Evolutionary conservation across 306 rosid genomes (phyloP).

Genomic region (Acmispon strigosus): DNA sequence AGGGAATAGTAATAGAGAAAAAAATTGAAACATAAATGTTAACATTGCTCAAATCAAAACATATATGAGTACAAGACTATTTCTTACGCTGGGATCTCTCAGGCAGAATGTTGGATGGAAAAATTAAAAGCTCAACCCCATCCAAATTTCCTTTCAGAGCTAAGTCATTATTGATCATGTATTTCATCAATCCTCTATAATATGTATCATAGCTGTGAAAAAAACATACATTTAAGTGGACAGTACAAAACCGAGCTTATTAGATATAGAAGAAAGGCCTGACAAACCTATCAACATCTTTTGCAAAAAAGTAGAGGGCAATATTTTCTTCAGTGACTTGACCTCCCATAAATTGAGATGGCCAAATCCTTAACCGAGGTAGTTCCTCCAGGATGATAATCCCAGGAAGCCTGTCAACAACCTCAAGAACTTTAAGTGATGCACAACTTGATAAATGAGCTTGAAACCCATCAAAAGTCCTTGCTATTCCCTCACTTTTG

Average conservation of each 20-base stretch:
- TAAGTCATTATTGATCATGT: conserved; percentile 32
- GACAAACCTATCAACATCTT: conserved; percentile 30
- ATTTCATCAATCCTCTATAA: conserved; percentile 19
- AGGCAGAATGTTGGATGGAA: conserved; percentile 31
- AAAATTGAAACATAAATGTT: not conserved
- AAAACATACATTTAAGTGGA: not conserved
- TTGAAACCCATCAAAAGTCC: conserved; percentile 28
- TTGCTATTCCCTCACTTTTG: not conserved
- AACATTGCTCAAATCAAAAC: not conserved
- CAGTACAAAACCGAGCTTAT: not conserved
- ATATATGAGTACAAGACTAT: not conserved
- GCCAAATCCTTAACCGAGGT: conserved; percentile 37
- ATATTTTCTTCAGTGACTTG: conserved; percentile 23
- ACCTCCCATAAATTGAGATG: conserved; percentile 14
- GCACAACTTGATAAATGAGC: conserved; percentile 32
- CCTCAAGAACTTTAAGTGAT: conserved; percentile 18
- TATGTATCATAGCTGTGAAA: conserved; percentile 18
- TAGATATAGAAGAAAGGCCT: not conserved
- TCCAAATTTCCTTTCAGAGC: conserved; percentile 33
- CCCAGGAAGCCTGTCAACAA: conserved; percentile 24
- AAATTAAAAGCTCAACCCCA: conserved; percentile 32
- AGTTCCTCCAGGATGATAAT: conserved; percentile 29
- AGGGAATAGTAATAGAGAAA: not conserved
- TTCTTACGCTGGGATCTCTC: conserved; percentile 22
- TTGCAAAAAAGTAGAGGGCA: conserved; percentile 31